Base-by-base conservation (phyloP, 2,329 filamentous ascomycete species). In the Cyphellophora europaea region DNA sequence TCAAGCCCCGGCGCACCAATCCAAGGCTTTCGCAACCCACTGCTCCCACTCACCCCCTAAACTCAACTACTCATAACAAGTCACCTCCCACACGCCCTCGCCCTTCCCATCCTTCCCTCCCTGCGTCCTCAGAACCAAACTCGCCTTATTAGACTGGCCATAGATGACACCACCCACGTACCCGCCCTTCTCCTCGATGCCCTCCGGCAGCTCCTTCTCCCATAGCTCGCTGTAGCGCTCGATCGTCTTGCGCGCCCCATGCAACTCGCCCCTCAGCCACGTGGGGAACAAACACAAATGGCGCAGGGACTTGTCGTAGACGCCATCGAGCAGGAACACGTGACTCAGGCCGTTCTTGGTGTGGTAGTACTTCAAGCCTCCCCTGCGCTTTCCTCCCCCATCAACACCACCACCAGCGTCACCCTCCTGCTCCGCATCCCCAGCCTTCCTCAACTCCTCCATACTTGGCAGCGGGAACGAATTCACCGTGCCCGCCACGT, bases 201-300 rank as follows among this genome's bases (percentile, higher is more conserved):
- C 16, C 30, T 13, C 13, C 30, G 19, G 8, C 30, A 19, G 16
- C 14, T 32, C 30, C 10, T 16, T 11, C 16, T 13, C 18, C 16
- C 18, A n/a, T 8, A 11, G 8, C 12, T 37, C 17, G 17, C 33
- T 37, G 19, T 6, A 38, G 16, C 19, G 32, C 18, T 37, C 32
- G 12, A 38, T 30, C 3, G 23, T 29, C 6, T 30, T 37, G 13
- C 36, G n/a, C 34, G 37, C 27, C 19, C 33, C 32, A 13, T 36
- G 33, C 13, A 36, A 37, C 13, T 36, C 32, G 16, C 15, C 3
- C 17, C 23, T 28, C 4, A 38, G 5, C 5, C 10, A 12, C 11
- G 19, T 10, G 5, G 35, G 33, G 18, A 36, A 38, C 6, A 36
- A 19, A 19, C 18, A 6, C 5, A 27, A n/a, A n/a, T 25, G 21